Evolutionary conservation across 805 yeast genomes (phyloP).

Genomic region (Candida oleophila): DNA sequence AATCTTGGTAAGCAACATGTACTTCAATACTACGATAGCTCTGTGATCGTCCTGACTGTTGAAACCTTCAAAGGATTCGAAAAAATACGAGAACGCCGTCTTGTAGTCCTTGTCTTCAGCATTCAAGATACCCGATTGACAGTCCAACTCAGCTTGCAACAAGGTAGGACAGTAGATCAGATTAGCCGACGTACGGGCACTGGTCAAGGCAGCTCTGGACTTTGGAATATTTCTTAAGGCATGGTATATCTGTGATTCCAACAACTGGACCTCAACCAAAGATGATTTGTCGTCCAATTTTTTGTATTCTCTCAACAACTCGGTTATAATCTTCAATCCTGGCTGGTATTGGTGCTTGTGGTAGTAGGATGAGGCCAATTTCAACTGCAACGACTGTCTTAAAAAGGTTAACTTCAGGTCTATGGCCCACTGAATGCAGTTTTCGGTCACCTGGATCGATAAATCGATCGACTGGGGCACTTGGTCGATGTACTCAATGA

Average conservation of each 20-base stretch:
- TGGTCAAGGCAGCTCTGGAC: constrained; percentile 86
- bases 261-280: constrained; percentile 89
- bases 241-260: constrained; percentile 88
- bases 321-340: constrained; percentile 69
- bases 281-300: constrained; percentile 94
- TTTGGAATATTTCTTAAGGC: constrained; percentile 89
- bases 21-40: constrained; percentile 79
- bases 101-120: constrained; percentile 97
- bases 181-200: constrained; percentile 97
- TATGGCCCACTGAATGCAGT: constrained; percentile 84
- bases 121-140: constrained; percentile 92
- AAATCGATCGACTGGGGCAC: constrained; percentile 62
- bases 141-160: constrained; percentile 89
- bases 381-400: constrained; percentile 83
- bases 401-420: constrained; percentile 81
- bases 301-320: constrained; percentile 80
- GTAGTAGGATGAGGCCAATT: constrained; percentile 74
- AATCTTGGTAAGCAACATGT: constrained; percentile 88
- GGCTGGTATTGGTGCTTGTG: constrained; percentile 63
- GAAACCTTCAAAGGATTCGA: constrained; percentile 91
- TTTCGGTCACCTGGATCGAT: constrained; percentile 72
- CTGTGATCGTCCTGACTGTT: constrained; percentile 60
- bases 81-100: constrained; percentile 93
- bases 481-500: constrained; percentile 74
- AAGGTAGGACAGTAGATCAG: constrained; percentile 93